Percentiles rank a stretch among this genome's conserved stretches.
Evolutionary conservation across 140 eudicot genomes (phyloP).

Genomic region (Oenanthe javanica): DNA sequence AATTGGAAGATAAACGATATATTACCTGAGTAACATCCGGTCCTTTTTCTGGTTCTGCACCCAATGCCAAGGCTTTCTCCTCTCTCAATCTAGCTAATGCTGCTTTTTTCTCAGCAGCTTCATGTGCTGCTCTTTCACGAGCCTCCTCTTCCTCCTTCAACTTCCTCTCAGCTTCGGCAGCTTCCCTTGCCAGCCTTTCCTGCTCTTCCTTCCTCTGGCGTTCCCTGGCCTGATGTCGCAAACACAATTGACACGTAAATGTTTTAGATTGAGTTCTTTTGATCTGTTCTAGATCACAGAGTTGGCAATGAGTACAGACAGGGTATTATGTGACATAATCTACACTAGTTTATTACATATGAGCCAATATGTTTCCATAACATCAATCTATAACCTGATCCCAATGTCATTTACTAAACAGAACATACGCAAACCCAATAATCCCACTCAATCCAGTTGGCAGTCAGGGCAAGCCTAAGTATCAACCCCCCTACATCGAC

Average conservation of each 20-base stretch:
- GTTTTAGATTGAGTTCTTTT: neutral
- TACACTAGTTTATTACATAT: neutral
- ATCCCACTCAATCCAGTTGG: neutral
- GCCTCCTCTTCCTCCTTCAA: conserved; percentile 84
- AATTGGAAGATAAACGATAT: neutral
- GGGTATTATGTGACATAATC: neutral
- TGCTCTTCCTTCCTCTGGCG: conserved; percentile 76
- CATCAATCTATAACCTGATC: neutral
- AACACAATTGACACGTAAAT: neutral
- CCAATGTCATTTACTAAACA: neutral
- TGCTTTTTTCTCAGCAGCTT: conserved; percentile 95
- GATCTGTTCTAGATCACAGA: neutral
- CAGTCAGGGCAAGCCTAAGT: neutral
- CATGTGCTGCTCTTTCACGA: conserved; percentile 67
- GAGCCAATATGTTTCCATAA: neutral
- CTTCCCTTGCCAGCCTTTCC: conserved; percentile 74
- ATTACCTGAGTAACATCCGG: conserved; percentile 90
- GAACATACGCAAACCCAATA: neutral
- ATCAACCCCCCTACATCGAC: neutral
- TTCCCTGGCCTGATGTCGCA: conserved; percentile 75
- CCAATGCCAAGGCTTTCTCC: conserved; percentile 65
- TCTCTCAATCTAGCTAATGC: conserved; percentile 55
- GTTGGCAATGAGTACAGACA: neutral
- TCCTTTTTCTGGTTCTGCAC: conserved; percentile 88
- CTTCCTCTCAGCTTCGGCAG: conserved; percentile 85